Conservation (phyloP, 2,329 filamentous ascomycete species). For the Aspergillus ochraceus region DNA sequence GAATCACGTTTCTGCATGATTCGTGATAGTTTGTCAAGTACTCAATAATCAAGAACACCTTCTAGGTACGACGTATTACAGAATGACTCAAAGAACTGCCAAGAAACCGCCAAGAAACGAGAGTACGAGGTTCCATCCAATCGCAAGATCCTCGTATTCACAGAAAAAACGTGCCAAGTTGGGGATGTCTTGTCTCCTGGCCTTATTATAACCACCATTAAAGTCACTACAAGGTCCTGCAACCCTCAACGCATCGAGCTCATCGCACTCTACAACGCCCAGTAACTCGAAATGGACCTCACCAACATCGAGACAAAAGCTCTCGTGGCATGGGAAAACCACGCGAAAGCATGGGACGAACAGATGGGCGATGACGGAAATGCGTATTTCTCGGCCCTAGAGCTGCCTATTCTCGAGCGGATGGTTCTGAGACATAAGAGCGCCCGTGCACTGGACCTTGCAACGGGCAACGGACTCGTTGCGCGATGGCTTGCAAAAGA, state of each 20-base stretch:
- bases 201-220: too few species aligned
- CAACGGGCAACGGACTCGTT: slow-evolving; percentile 52
- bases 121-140: too few species aligned
- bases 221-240: too few species aligned
- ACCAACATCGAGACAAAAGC: background rate
- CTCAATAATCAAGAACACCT: too few species aligned
- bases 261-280: background rate
- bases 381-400: slow-evolving; percentile 46
- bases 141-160: background rate
- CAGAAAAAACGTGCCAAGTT: too few species aligned
- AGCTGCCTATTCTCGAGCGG: slow-evolving; percentile 43
- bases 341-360: slow-evolving; percentile 47
- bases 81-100: too few species aligned
- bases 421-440: slow-evolving; percentile 31
- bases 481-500: slow-evolving; percentile 46
- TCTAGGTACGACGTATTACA: too few species aligned
- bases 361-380: slow-evolving; percentile 44
- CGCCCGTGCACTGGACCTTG: slow-evolving; percentile 48
- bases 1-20: too few species aligned
- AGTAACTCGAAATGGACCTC: background rate
- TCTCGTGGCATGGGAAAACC: slow-evolving; percentile 39
- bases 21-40: too few species aligned
- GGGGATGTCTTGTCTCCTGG: too few species aligned
- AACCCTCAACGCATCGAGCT: background rate
- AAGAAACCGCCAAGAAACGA: too few species aligned